These are phyloP conservation scores for Didymella keratinophila DNA, from an alignment of 2,329 filamentous ascomycete species.

Conservation along the genomic window DNA sequence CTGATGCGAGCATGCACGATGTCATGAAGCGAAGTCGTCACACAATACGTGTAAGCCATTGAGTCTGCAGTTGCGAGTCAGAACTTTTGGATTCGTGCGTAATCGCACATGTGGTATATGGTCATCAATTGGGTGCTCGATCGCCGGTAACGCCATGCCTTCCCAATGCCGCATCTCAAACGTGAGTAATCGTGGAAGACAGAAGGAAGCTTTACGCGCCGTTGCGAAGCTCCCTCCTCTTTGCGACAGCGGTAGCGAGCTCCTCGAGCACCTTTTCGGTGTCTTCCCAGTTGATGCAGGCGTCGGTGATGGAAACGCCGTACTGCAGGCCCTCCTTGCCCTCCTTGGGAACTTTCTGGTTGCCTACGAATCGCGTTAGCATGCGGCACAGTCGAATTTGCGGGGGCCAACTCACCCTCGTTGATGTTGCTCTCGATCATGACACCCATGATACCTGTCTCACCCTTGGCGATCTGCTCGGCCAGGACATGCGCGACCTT, in stretches of 20 bases:
- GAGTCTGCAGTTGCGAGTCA: too few species aligned
- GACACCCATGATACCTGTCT: conserved; percentile 89
- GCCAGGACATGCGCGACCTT: conserved; percentile 85
- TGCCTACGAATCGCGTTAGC: conserved; percentile 60
- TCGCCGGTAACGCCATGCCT: conserved; percentile 37
- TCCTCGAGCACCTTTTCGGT: conserved; percentile 79
- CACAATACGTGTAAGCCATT: too few species aligned
- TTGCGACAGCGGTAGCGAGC: conserved; percentile 81
- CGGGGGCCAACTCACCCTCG: conserved; percentile 70
- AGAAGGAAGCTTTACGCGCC: conserved; percentile 35
- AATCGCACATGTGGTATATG: conserved; percentile 14
- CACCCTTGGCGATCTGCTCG: conserved; percentile 84
- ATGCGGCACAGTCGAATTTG: neutral
- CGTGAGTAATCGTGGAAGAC: conserved; percentile 11
- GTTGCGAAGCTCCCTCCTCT: conserved; percentile 65
- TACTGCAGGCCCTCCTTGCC: conserved; percentile 87
- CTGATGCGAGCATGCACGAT: too few species aligned
- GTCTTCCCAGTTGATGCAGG: conserved; percentile 94
- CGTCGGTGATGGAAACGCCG: conserved; percentile 96
- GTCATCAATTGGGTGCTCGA: conserved; percentile 11
- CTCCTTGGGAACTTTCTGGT: conserved; percentile 89
- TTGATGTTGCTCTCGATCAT: conserved; percentile 99
- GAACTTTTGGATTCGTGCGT: conserved; percentile 19
- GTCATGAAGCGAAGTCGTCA: too few species aligned
- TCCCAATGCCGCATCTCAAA: conserved; percentile 24